These are phyloP conservation scores for Castanea mollissima DNA, from an alignment of 306 rosid species.

Conservation along the genomic window DNA sequence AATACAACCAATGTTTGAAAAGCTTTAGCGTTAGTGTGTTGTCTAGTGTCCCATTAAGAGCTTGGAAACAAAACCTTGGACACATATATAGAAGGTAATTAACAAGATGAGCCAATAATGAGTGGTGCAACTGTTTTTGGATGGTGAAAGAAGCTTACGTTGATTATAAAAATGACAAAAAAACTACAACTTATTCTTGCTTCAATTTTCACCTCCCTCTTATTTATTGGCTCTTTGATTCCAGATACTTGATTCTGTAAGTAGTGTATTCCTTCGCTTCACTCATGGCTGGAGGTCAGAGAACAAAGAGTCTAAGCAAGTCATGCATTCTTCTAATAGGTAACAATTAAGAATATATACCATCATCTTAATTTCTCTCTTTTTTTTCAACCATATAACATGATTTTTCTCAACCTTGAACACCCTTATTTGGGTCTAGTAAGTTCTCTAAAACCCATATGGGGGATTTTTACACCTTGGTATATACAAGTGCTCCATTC, in stretches of 20 bases:
- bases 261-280: not conserved
- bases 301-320: constrained; percentile 42
- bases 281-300: constrained; percentile 49
- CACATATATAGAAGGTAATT: not conserved
- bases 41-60: constrained; percentile 49
- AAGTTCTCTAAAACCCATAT: not conserved
- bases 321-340: constrained; percentile 91
- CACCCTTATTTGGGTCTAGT: not conserved
- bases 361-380: not conserved
- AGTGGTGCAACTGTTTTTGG: not conserved
- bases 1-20: not conserved
- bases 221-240: not conserved
- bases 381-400: not conserved
- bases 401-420: not conserved
- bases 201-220: constrained; percentile 19
- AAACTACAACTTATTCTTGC: not conserved
- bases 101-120: not conserved
- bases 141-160: not conserved
- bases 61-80: constrained; percentile 20
- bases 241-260: not conserved
- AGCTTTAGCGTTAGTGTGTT: constrained; percentile 36
- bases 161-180: constrained; percentile 10
- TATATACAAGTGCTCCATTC: too few relatives aligned
- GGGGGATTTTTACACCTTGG: too few relatives aligned
- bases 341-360: constrained; percentile 19